A percentile compares a stretch with the other conserved stretches of the same genome.
Conservation (phyloP, 495 filamentous ascomycete genomes). For the Neurospora sp. region DNA sequence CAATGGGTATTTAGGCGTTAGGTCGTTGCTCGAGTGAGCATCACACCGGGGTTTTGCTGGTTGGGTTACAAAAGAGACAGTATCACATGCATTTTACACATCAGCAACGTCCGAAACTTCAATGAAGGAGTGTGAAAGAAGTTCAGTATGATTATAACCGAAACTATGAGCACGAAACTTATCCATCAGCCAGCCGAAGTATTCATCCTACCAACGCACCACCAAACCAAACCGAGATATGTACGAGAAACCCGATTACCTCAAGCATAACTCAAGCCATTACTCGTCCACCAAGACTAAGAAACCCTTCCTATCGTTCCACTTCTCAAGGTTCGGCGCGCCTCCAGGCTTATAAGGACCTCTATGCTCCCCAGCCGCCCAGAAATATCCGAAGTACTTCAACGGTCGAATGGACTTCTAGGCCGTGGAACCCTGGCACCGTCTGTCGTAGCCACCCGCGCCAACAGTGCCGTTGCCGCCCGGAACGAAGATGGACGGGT, state of each 20-base stretch:
- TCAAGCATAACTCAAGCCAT: not conserved
- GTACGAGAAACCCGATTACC: not conserved
- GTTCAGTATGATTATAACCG: not conserved
- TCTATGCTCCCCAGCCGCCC: not conserved
- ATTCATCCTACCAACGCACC: not conserved
- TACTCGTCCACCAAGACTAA: not conserved
- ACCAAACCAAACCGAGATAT: not conserved
- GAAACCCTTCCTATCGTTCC: not conserved
- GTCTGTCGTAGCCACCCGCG: constrained; percentile 18
- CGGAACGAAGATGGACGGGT: constrained; percentile 8
- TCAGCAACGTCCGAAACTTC: not conserved
- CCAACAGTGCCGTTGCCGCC: constrained; percentile 8
- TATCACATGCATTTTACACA: not conserved
- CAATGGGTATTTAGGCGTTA: not conserved
- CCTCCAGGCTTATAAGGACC: not conserved
- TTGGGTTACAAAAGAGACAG: not conserved
- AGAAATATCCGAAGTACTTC: not conserved
- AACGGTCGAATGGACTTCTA: not conserved
- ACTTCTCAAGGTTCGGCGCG: not conserved
- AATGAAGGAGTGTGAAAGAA: not conserved
- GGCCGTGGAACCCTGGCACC: constrained; percentile 5
- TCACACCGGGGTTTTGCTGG: not conserved
- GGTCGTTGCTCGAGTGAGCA: not conserved
- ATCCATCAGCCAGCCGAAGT: not conserved
- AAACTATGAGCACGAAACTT: not conserved